Base-by-base conservation (phyloP, 1,139 yeast genomes). In the Yamadazyma conglobata region DNA sequence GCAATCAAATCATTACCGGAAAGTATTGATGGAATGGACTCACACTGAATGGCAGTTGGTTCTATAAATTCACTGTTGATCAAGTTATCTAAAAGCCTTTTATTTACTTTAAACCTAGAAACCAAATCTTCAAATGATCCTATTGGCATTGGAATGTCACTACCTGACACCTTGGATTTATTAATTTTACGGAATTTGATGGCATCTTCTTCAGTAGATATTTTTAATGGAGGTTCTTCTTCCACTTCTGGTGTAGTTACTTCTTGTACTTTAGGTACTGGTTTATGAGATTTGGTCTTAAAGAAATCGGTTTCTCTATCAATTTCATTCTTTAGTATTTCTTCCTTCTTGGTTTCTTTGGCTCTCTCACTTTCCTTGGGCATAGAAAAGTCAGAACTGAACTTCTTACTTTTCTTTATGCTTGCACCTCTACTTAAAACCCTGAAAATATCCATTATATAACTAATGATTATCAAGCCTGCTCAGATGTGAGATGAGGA, bases 1-100 rank as follows among this genome's bases (percentile, higher is more conserved):
- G 93, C 94, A 34, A 87, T 65, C 27, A 87, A 52, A 49, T 87
- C 95, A 38, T 91, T 71, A 15, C 65, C 68, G 30, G 71, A 64
- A 30, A 85, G 61, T 19, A 85, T 60, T 12, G 77, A 62, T 2
- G 96, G 95, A 22, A 88, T 79, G 2, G 86, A 73, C 54, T 87
- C 95, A 44, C 89, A 76, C 60, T 91, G 98, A 44, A 91, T 84
- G 2, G 96, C 79, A 0, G 98, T 91, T 5, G 98, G 98, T 40
- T 78, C 85, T 4, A 77, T 71, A 50, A 88, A 89, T 33, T 79
- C 84, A 30, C 79, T 73, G 11, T 73, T 73, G 17, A 80, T 64
- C 38, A 91, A 61, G 48, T 89, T 88, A 22, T 70, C 58, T 22
- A 86, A 60, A 28, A 91, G 59, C 37, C 72, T 71, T 42, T 67